Conservation (phyloP, 371 early-diverging fungal species). For the Mucor sp. region DNA sequence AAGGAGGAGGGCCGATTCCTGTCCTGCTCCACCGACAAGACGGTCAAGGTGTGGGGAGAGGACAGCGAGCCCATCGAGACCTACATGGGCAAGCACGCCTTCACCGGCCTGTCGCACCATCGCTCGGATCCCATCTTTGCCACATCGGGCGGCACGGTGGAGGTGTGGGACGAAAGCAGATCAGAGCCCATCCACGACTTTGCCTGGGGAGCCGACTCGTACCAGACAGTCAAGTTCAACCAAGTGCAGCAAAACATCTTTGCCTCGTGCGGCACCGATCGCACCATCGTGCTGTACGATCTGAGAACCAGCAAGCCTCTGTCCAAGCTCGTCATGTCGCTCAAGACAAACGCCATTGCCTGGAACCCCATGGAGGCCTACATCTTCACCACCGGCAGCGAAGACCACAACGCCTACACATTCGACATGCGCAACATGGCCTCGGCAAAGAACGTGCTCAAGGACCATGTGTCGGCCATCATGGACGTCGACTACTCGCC, state of each 20-base stretch:
- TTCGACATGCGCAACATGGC: constrained; percentile 97
- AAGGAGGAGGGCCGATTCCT: constrained; percentile 70
- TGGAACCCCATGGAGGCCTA: constrained; percentile 99
- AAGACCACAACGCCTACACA: constrained; percentile 95
- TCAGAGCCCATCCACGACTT: constrained; percentile 85
- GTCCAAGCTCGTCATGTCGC: constrained; percentile 73
- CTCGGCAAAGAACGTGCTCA: constrained; percentile 80
- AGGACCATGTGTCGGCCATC: constrained; percentile 98
- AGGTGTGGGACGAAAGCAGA: constrained; percentile 92
- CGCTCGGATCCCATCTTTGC: constrained; percentile 82
- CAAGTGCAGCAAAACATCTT: constrained; percentile 90
- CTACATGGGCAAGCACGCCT: constrained; percentile 75
- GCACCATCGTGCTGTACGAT: constrained; percentile 94
- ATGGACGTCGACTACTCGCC: constrained; percentile 97
- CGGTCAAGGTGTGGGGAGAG: constrained; percentile 85
- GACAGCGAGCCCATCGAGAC: constrained; percentile 65
- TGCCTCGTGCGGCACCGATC: constrained; percentile 90
- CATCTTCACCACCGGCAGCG: constrained; percentile 89
- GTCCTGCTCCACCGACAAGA: constrained; percentile 89
- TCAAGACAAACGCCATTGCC: constrained; percentile 88
- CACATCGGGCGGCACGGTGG: constrained; percentile 82
- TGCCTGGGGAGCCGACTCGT: constrained; percentile 94
- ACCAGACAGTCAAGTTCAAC: constrained; percentile 92
- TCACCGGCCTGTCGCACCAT: constrained; percentile 85
- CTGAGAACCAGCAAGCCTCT: constrained; percentile 83